Evolutionary conservation across 305 asterid genomes (phyloP), one percentile per base, ranked within the genome.

Genomic region (Fraxinus xanthoxyloides): DNA sequence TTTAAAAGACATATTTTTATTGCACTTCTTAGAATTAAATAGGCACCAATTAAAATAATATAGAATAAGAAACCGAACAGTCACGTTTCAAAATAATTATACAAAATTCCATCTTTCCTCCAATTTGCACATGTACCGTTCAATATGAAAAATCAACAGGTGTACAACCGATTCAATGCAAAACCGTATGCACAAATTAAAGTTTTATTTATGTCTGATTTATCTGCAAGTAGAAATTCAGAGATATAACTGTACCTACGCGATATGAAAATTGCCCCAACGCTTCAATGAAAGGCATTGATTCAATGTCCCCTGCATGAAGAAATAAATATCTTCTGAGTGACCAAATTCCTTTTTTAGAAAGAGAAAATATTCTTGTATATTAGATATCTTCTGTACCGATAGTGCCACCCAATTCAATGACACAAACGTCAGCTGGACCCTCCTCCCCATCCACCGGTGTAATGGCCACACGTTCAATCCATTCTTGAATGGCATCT

Each of bases 401-500:
- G 43, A 95, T 92, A 43, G 97, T 95, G 84, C 98, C 99, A 85
- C 99, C 99, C 91, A 95, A 86, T 87, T 95, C 99, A 73, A 95
- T 88, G 88, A 95, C 97, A 92, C 99, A 95, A 86, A 95, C 97
- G 92, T 95, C 99, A 72, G 99, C 91, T 40, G 97, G 96, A 73
- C 96, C 95, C 51, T 94, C 97, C 87, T 91, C 91, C 65, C 97
- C 97, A 70, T 95, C 98, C 13, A 95, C 98, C 0, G 99, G 95
- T 72, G 91, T 84, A 77, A 90, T 88, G 26, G 98, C 95, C 36
- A 90, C 99, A 13, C 94, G 94, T 88, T 95, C 97, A 54, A 94
- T 94, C 99, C 99, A 94, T 35, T 92, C 97, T 87, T 95, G 97
- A 84, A 95, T 95, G 79, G 97, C 99, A 89, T 94, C 97, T 19